Conservation (phyloP, 139 green algal species). For the Eudorina sp. region DNA sequence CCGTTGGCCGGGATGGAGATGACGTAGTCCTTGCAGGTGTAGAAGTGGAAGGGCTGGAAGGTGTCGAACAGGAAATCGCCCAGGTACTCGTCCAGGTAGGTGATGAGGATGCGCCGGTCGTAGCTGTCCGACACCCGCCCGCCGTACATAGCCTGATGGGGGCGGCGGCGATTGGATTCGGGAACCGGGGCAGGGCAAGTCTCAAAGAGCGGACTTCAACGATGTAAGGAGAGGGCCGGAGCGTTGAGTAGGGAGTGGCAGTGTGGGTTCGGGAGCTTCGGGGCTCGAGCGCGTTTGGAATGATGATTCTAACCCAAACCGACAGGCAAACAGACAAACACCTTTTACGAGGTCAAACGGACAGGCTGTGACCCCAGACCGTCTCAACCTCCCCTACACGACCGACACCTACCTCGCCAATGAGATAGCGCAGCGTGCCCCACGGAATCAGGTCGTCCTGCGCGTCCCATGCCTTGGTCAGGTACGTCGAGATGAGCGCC, state of each 20-base stretch:
- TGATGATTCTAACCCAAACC: no score
- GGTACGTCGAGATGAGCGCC: slow-evolving; percentile 87
- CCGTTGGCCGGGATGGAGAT: slow-evolving; percentile 62
- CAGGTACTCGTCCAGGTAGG: slow-evolving; percentile 94
- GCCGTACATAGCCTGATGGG: slow-evolving; percentile 70
- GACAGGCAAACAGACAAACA: no score
- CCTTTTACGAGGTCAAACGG: no score
- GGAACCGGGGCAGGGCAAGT: no score
- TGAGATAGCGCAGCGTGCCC: slow-evolving; percentile 90
- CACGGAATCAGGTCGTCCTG: slow-evolving; percentile 81
- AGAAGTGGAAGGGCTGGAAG: slow-evolving; percentile 88
- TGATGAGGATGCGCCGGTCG: slow-evolving; percentile 88
- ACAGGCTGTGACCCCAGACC: no score
- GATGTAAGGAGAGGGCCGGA: no score
- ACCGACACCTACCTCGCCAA: slow-evolving; percentile 73
- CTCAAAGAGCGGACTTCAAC: no score
- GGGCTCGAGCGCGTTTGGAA: no score
- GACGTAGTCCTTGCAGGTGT: slow-evolving; percentile 54
- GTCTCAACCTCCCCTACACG: background rate
- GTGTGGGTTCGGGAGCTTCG: no score
- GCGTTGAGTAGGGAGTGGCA: no score
- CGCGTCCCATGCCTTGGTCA: slow-evolving; percentile 82
- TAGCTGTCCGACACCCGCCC: slow-evolving; percentile 88
- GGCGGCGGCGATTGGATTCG: slow-evolving; percentile 39
- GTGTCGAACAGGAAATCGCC: slow-evolving; percentile 94